A percentile compares a stretch with the other conserved stretches of the same genome.
phyloP scores from a whole-genome alignment of 305 asterid genomes.

The Fraxinus sp. region DNA sequence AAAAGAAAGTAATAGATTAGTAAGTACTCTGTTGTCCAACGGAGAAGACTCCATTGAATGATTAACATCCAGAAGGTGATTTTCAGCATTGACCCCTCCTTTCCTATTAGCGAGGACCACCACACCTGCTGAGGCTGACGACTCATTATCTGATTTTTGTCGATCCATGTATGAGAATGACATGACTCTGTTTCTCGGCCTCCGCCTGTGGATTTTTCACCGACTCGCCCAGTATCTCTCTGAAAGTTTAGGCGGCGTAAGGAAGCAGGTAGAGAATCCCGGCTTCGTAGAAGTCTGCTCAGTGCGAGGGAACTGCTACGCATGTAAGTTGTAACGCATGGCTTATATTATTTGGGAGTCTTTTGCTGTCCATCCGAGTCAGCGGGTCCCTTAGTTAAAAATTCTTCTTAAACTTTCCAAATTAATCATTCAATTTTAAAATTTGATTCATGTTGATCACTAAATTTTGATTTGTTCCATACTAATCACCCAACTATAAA shows the following conservation, averaged over 20 bases:
- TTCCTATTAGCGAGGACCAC: not conserved
- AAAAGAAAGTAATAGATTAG: not conserved
- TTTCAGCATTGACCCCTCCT: not conserved
- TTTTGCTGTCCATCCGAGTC: too few relatives aligned
- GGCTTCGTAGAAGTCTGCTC: not conserved
- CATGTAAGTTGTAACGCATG: too few relatives aligned
- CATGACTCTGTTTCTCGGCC: not conserved
- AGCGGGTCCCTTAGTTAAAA: too few relatives aligned
- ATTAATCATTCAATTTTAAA: not conserved
- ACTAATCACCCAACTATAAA: not conserved
- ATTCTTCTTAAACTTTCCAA: not conserved
- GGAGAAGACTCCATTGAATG: not conserved
- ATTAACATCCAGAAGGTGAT: not conserved
- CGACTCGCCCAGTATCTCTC: not conserved
- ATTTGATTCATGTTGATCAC: not conserved
- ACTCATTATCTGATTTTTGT: not conserved
- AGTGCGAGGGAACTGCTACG: not conserved
- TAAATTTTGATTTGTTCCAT: not conserved
- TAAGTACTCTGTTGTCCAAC: not conserved
- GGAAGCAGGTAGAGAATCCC: not conserved
- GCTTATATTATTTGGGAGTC: too few relatives aligned
- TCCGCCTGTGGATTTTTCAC: not conserved
- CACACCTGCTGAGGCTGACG: not conserved
- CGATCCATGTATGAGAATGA: not conserved
- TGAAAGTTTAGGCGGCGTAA: not conserved